Evolutionary conservation across 1,139 yeast genomes (phyloP).

Genomic region (Candida tropicalis): DNA sequence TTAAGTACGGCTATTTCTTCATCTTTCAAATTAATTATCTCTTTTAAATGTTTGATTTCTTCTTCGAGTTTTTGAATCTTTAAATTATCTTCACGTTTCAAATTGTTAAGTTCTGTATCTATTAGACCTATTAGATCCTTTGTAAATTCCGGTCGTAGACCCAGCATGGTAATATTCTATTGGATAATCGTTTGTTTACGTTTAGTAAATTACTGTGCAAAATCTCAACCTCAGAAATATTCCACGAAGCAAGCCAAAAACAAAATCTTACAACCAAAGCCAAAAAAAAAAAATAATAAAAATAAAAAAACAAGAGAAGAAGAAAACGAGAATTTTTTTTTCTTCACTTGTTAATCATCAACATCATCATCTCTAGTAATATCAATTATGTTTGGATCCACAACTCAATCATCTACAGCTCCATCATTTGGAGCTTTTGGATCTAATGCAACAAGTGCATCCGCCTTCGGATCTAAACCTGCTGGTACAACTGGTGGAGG

Average conservation of each 20-base stretch:
- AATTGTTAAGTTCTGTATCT: slow-evolving; percentile 6
- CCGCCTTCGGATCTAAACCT: slow-evolving; percentile 25
- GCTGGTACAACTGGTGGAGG: slow-evolving; percentile 16
- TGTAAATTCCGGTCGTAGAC: slow-evolving; percentile 10
- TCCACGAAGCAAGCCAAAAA: too few species aligned
- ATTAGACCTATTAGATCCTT: slow-evolving; percentile 2
- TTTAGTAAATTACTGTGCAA: neutral
- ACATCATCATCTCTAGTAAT: neutral
- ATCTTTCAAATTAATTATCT: slow-evolving; percentile 5
- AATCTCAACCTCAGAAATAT: too few species aligned
- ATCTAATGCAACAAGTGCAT: slow-evolving; percentile 11
- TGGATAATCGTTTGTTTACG: neutral
- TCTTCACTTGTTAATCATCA: slow-evolving; percentile 4
- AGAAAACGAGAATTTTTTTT: slow-evolving; percentile 5
- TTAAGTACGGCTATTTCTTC: slow-evolving; percentile 7
- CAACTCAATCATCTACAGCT: slow-evolving; percentile 16
- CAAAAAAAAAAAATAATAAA: neutral
- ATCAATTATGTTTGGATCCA: slow-evolving; percentile 22
- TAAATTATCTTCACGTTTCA: neutral
- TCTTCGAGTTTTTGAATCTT: slow-evolving; percentile 1
- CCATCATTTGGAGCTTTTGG: slow-evolving; percentile 26
- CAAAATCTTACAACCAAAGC: too few species aligned
- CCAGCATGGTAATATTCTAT: neutral
- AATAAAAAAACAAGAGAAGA: neutral
- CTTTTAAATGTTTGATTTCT: slow-evolving; percentile 3